Base-by-base conservation (phyloP, 2,329 filamentous ascomycete genomes). In the Talaromyces marneffei region DNA sequence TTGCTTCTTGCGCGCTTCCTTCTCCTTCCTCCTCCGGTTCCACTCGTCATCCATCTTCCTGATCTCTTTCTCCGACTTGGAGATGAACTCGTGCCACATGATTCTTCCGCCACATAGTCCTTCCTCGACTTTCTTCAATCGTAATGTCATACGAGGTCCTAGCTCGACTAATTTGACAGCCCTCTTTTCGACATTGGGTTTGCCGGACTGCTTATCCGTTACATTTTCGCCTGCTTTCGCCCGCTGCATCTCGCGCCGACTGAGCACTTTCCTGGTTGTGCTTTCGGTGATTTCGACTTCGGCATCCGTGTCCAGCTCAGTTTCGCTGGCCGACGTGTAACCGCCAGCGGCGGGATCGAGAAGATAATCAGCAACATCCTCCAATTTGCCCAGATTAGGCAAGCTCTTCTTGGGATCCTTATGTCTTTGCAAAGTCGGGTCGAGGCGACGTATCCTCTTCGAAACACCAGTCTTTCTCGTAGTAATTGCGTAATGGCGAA, bases 51-150 rank as follows among this genome's bases (percentile, higher is more conserved):
- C 92, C 68, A 97, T 77, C 65, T 89, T 85, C 71, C 87, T 84
- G 61, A 91, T 79, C 74, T 99, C 92, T 18, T 85, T 83, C 67
- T 86, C 86, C 6, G 85, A 86, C 82, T 99, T 99, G 72, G 88
- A 85, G 58, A 97, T 87, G 72, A 91, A 95, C 72, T 97, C 92
- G 75, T 99, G 94, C 94, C 94, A 99, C 89, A 99, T 90, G 61
- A 96, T 84, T 73, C 91, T 94, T 55, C 94, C 94, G 27, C 85
- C 83, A 69, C 92, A 97, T 6, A 97, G 77, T 1, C 93, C 94
- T 68, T 99, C 94, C 72, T 99, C 94, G 4, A 99, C 92, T 79
- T 99, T 99, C 60, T 91, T 92, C 77, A 99, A 80, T 33, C 93
- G 86, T 42, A 99, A 79, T 63, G 85, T 88, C 89, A 99, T 88